Percentiles rank a stretch among this genome's conserved stretches.
phyloP scores from a whole-genome alignment of 306 rosid species.

The Cucurbita pepo region DNA sequence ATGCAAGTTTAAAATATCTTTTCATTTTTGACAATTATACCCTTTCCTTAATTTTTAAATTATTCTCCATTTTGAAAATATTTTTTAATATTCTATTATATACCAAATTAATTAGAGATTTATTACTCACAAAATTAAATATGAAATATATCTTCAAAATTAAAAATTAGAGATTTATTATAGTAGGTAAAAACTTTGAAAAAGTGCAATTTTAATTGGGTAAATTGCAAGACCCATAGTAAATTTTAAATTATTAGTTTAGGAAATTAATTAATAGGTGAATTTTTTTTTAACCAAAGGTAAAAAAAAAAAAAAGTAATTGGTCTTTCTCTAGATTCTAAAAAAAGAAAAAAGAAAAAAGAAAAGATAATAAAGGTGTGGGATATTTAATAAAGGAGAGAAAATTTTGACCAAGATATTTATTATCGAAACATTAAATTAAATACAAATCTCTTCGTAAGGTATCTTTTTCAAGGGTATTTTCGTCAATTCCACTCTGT shows the following conservation, averaged over 20 bases:
- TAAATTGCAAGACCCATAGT: not conserved
- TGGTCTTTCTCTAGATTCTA: not conserved
- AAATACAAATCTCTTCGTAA: not conserved
- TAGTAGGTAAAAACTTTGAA: too few relatives aligned
- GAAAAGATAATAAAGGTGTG: not conserved
- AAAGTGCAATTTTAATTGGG: not conserved
- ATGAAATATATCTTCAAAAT: too few relatives aligned
- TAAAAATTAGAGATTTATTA: too few relatives aligned
- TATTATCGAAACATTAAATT: not conserved
- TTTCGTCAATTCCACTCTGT: not conserved
- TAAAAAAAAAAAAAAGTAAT: too few relatives aligned
- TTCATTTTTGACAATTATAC: not conserved
- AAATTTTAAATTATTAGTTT: not conserved
- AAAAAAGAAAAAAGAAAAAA: too few relatives aligned
- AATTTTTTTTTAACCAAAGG: not conserved
- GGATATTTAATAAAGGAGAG: not conserved
- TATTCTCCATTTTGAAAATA: too few relatives aligned
- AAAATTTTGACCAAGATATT: not conserved
- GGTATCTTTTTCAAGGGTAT: not conserved
- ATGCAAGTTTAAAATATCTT: not conserved
- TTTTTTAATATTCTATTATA: too few relatives aligned
- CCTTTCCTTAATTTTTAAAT: not conserved
- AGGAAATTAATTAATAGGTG: not conserved
- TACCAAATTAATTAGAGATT: too few relatives aligned
- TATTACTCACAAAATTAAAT: too few relatives aligned